These are phyloP conservation scores for Coprinellus micaceus DNA, from an alignment of 768 basidiomycete genomes.

Conservation along the genomic window DNA sequence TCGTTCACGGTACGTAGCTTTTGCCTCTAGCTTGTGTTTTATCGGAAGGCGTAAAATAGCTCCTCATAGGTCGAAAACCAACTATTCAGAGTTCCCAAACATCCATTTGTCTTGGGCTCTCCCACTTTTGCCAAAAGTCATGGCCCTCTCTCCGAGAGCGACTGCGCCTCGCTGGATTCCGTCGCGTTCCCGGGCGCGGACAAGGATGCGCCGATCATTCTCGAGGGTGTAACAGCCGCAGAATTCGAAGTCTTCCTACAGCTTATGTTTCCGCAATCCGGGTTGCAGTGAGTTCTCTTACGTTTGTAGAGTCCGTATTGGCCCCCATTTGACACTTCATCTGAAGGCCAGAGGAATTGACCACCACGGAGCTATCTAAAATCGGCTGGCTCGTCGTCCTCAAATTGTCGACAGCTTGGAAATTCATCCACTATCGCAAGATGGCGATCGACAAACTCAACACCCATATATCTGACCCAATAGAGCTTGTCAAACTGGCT, in stretches of 20 bases:
- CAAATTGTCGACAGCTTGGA: constrained; percentile 39
- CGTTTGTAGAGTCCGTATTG: background rate
- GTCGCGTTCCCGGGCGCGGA: background rate
- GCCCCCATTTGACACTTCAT: background rate
- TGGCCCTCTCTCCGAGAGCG: background rate
- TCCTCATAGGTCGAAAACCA: constrained; percentile 1
- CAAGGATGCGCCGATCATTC: background rate
- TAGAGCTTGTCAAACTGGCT: constrained; percentile 28
- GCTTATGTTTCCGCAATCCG: background rate
- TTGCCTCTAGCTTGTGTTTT: background rate
- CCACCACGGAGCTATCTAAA: constrained; percentile 5
- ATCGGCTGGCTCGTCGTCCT: constrained; percentile 36
- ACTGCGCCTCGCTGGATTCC: background rate
- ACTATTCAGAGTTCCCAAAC: constrained; percentile 2
- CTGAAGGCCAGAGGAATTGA: no score
- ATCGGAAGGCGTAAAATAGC: no score
- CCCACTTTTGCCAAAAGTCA: background rate
- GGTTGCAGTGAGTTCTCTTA: background rate
- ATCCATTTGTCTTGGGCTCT: background rate
- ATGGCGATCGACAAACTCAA: constrained; percentile 26
- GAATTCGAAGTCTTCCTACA: constrained; percentile 2
- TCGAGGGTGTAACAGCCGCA: background rate
- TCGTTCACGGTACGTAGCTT: background rate
- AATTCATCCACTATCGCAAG: constrained; percentile 26
- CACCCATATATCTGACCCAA: constrained; percentile 8